Evolutionary conservation across 2,329 filamentous ascomycete species (phyloP), one percentile per base, ranked within the genome.

Genomic region (Hawksworthiomyces lignivorus): DNA sequence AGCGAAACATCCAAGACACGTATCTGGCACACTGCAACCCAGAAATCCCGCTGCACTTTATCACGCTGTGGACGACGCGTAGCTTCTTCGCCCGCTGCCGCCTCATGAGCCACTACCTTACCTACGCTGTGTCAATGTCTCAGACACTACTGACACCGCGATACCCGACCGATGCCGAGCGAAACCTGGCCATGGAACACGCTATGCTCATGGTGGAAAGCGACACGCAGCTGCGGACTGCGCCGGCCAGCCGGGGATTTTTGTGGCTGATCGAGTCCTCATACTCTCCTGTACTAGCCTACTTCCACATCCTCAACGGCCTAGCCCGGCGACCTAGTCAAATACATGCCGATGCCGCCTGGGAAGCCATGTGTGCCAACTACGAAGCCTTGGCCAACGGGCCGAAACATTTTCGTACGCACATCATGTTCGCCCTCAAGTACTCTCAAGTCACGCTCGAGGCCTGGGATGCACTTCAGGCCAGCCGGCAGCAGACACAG

Each of bases 21-120:
- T 73, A 72, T 44, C 58, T 78, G 21, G 49, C 49, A 4, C 57
- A 52, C 22, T 70, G 65, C 39, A 58, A 69, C 33, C 42, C 52
- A 0, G 56, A 58, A 0, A 63, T 60, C 32, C 58, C 64, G 0
- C 43, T 69, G 1, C 67, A 70, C n/a, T 62, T 55, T 38, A 59
- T 68, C 51, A 60, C 63, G 0, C 49, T 63, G 0, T 63, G 64
- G 61, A 59, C 51, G 0, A 52, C 59, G 1, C 49, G 73, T 10
- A 56, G 50, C 0, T 58, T 63, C 5, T 43, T 82, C 4, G 68
- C 74, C 0, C 75, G 68, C 50, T 56, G 47, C 34, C 66, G 62
- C 2, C 63, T 82, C 0, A 43, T 78, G 37, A 68, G n/a, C n/a
- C n/a, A 76, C 36, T 58, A 71, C 43, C 68, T 71, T 43, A 59